Conservation (phyloP, 2,329 filamentous ascomycete genomes). For the Fusarium dimerum region DNA sequence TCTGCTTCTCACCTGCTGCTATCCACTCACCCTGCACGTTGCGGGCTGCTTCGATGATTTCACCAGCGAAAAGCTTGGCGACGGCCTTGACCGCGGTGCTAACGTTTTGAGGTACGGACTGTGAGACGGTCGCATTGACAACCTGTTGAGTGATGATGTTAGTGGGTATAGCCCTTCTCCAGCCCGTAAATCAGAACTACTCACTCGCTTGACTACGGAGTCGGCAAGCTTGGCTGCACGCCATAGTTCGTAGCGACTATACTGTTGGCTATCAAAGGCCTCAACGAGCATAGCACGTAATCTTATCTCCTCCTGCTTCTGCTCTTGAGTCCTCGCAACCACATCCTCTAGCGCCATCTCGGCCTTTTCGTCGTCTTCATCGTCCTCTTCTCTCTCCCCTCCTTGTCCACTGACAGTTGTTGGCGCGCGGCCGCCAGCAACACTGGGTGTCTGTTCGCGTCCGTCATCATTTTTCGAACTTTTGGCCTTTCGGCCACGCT, state of each 20-base stretch:
- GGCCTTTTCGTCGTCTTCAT: conserved; percentile 58
- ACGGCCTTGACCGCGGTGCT: conserved; percentile 75
- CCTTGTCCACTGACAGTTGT: conserved; percentile 48
- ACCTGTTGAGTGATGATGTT: conserved; percentile 45
- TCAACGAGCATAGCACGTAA: conserved; percentile 62
- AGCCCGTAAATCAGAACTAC: conserved; percentile 20
- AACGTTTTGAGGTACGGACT: conserved; percentile 73
- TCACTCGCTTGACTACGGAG: conserved; percentile 66
- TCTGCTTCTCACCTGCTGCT: conserved; percentile 58
- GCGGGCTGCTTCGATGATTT: conserved; percentile 72
- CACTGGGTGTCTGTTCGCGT: conserved; percentile 46
- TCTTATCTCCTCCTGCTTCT: conserved; percentile 63
- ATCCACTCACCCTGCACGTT: conserved; percentile 73
- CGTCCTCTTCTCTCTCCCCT: conserved; percentile 51
- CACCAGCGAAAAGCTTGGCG: conserved; percentile 75
- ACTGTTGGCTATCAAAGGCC: conserved; percentile 66
- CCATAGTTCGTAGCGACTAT: conserved; percentile 70
- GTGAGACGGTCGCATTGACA: conserved; percentile 78
- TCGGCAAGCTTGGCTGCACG: conserved; percentile 68
- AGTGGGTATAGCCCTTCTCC: conserved; percentile 2
- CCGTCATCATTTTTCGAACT: conserved; percentile 47
- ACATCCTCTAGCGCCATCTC: conserved; percentile 60
- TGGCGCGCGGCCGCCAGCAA: conserved; percentile 42
- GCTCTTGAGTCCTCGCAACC: conserved; percentile 64
- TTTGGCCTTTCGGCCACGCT: conserved; percentile 64